A percentile compares a stretch with the other conserved stretches of the same genome.
phyloP scores from a whole-genome alignment of 352 stramenopile genomes.

The Globisporangium camurandrum region DNA sequence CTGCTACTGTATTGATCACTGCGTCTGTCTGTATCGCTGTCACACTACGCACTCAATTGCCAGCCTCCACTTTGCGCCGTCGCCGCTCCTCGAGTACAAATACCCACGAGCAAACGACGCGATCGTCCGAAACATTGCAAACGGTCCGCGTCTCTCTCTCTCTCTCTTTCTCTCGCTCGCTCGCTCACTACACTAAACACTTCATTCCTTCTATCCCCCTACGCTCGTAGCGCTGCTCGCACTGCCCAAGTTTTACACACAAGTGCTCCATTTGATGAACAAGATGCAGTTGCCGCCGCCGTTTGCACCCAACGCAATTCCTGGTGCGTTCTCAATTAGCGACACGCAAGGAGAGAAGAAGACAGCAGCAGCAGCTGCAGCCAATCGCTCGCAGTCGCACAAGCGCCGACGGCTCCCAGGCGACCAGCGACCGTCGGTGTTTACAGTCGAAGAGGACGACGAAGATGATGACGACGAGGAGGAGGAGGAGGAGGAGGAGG shows the following conservation, averaged over 20 bases:
- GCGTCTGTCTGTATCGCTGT: no score
- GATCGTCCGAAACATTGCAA: constrained; percentile 83
- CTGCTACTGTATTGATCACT: no score
- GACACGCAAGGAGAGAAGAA: constrained; percentile 9
- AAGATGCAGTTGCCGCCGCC: constrained; percentile 87
- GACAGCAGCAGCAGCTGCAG: background rate
- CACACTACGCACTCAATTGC: background rate
- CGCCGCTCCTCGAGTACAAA: constrained; percentile 80
- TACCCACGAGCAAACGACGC: constrained; percentile 72
- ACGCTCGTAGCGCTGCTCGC: constrained; percentile 64
- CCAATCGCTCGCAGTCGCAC: background rate
- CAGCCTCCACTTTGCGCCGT: constrained; percentile 82
- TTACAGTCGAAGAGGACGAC: constrained; percentile 36
- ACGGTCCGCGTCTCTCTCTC: constrained; percentile 66
- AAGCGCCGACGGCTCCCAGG: constrained; percentile 19
- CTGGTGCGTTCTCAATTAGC: constrained; percentile 41
- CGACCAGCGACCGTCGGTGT: constrained; percentile 6
- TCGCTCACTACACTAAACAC: background rate
- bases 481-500: constrained; percentile 4
- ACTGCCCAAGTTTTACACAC: constrained; percentile 83
- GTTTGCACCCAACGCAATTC: constrained; percentile 67
- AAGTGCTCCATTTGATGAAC: constrained; percentile 90
- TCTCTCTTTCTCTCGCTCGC: background rate
- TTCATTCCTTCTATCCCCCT: no score
- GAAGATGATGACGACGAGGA: constrained; percentile 17